Base-by-base conservation (phyloP, 2,329 filamentous ascomycete genomes). In the Colletotrichum limetticola region DNA sequence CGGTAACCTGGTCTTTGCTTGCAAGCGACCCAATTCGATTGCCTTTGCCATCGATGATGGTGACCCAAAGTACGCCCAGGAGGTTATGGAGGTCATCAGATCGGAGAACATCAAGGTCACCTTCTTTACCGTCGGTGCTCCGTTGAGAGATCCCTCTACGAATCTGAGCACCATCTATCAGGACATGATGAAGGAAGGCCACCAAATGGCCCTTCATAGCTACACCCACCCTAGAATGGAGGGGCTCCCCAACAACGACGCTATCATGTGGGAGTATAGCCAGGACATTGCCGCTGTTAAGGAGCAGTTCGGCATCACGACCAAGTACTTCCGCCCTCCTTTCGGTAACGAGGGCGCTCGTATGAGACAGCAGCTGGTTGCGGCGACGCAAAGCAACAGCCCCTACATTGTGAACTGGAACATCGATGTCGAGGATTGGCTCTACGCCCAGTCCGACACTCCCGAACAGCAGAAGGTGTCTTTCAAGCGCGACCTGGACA, bases 11-110 rank as follows among this genome's bases (percentile, higher is more conserved):
- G 83, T 91, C 56, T 90, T 93, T 77, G 85, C 87, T 6, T 93
- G 92, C 85, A 91, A 88, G 76, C 87, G 91, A 16, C 91, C 91
- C 57, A 92, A 93, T 82, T 91, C 89, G 0, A 93, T 94, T 78
- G 92, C 92, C 1, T 93, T 94, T 79, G 91, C 91, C 60, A 93
- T 94, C 74, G 92, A 93, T 77, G 92, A 94, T 79, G 92, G 91
- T 30, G 85, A 88, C 67, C 91, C 91, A 62, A 78, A 83, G 59
- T 78, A 74, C 56, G 76, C 76, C 6, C 75, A 72, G 24, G 66
- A 75, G 49, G 86, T 88, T 68, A 90, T 91, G 4, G 87, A 90
- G 80, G 89, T 91, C 63, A 84, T 94, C 76, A 86, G 89, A 26
- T 87, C 88, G 16, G 91, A 91, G 67, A 80, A 84, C 69, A 91